These are phyloP conservation scores for Penicillium sp. DNA, from an alignment of 2,329 filamentous ascomycete genomes.

Conservation along the genomic window DNA sequence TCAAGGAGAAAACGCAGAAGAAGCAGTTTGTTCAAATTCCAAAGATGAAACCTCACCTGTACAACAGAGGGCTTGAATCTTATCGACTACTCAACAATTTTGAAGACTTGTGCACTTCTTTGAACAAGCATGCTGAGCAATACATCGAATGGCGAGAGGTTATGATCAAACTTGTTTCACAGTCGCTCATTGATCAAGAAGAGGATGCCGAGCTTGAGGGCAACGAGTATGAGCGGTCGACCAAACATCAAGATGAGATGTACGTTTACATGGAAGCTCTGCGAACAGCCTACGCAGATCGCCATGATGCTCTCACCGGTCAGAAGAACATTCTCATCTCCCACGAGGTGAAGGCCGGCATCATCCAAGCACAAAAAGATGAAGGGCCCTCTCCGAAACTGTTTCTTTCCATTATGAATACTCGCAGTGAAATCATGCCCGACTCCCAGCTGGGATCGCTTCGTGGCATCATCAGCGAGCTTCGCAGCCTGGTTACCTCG, in stretches of 20 bases:
- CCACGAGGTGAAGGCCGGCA: conserved; percentile 67
- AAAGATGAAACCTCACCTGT: conserved; percentile 54
- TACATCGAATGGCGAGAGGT: conserved; percentile 74
- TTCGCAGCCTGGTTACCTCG: conserved; percentile 63
- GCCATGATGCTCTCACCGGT: conserved; percentile 74
- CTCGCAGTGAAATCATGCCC: conserved; percentile 47
- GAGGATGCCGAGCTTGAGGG: conserved; percentile 74
- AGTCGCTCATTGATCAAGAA: conserved; percentile 81
- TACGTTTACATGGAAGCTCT: conserved; percentile 82
- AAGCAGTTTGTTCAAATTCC: conserved; percentile 65
- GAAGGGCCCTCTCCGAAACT: conserved; percentile 71
- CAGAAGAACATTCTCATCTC: conserved; percentile 72
- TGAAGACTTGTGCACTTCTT: conserved; percentile 61
- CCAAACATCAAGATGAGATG: conserved; percentile 83
- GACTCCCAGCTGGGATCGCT: conserved; percentile 61
- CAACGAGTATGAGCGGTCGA: conserved; percentile 86
- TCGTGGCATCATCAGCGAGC: conserved; percentile 66
- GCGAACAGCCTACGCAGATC: conserved; percentile 73
- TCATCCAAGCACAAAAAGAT: conserved; percentile 60
- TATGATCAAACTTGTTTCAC: conserved; percentile 69
- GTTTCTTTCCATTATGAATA: conserved; percentile 51
- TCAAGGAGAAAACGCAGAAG: conserved; percentile 55
- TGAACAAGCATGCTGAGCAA: conserved; percentile 71
- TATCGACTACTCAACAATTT: conserved; percentile 65
- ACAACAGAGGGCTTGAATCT: conserved; percentile 71